Percentiles rank a stretch among this genome's conserved stretches.
Evolutionary conservation across 1,139 yeast species (phyloP).

Genomic region (Nematodospora anomalae): DNA sequence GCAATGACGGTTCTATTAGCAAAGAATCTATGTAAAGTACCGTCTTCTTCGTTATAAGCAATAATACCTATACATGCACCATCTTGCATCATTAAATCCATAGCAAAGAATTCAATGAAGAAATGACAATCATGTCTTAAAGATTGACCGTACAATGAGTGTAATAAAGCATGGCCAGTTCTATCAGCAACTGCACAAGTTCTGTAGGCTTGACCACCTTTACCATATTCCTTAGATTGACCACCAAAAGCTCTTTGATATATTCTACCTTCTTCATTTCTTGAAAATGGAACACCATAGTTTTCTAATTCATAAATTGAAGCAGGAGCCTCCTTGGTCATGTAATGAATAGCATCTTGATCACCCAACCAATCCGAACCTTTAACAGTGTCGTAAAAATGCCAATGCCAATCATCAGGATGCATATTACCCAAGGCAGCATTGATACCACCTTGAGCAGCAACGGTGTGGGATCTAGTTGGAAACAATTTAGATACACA

Average conservation of each 20-base stretch:
- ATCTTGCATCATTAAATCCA: conserved; percentile 92
- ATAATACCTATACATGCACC: conserved; percentile 97
- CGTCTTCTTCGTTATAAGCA: conserved; percentile 98
- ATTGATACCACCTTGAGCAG: conserved; percentile 99
- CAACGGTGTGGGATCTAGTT: conserved; percentile 97
- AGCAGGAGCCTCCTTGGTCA: conserved; percentile 97
- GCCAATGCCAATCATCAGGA: conserved; percentile 99
- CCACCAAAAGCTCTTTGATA: conserved; percentile 99
- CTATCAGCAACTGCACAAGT: conserved; percentile 99
- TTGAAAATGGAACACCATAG: conserved; percentile 96
- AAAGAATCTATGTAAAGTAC: conserved; percentile 96
- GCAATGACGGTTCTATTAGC: conserved; percentile 96
- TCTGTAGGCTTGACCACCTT: conserved; percentile 99
- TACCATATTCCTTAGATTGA: conserved; percentile 92
- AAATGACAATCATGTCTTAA: conserved; percentile 96
- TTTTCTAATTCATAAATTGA: conserved; percentile 96
- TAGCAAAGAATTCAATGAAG: conserved; percentile 95
- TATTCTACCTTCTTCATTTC: conserved; percentile 95
- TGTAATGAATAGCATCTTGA: conserved; percentile 98
- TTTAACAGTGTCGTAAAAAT: conserved; percentile 98
- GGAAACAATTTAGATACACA: conserved; percentile 97
- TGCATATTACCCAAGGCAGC: conserved; percentile 99
- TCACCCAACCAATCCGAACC: conserved; percentile 99
- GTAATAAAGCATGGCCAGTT: conserved; percentile 97
- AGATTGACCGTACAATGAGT: conserved; percentile 95